Evolutionary conservation across 306 rosid genomes (phyloP).

Genomic region (Quercus alba): DNA sequence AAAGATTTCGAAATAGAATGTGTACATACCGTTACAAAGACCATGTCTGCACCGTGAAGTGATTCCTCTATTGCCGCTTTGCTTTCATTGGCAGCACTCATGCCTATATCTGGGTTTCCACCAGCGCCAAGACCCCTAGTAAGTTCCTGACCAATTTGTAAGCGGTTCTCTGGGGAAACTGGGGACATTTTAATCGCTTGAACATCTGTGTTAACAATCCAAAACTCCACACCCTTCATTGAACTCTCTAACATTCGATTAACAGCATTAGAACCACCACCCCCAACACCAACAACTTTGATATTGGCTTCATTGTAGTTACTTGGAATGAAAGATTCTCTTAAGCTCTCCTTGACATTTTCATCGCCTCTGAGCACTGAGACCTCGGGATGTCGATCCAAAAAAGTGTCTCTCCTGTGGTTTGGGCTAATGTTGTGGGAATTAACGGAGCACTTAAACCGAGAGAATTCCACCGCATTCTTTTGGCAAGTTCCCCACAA

Average conservation of each 20-base stretch:
- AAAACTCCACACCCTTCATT: constrained; percentile 87
- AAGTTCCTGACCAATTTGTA: constrained; percentile 92
- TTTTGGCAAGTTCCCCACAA: constrained; percentile 36
- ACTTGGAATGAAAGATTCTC: constrained; percentile 33
- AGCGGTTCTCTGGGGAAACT: constrained; percentile 59
- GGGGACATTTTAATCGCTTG: constrained; percentile 98
- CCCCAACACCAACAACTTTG: constrained; percentile 90
- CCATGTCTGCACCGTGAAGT: constrained; percentile 90
- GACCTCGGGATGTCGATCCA: constrained; percentile 81
- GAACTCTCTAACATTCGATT: constrained; percentile 95
- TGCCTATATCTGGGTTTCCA: constrained; percentile 95
- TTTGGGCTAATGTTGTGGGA: constrained; percentile 51
- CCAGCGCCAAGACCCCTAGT: constrained; percentile 98
- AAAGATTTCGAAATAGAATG: background rate
- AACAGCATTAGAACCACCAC: constrained; percentile 94
- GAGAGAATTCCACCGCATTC: constrained; percentile 20
- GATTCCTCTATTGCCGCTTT: constrained; percentile 74
- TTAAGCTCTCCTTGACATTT: constrained; percentile 47
- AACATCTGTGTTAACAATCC: constrained; percentile 90
- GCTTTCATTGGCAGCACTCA: constrained; percentile 97
- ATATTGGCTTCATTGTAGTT: constrained; percentile 72
- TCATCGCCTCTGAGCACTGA: constrained; percentile 88
- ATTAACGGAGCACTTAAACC: constrained; percentile 49
- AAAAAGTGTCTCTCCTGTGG: constrained; percentile 76
- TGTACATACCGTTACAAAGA: constrained; percentile 85